Percentiles rank a stretch among this genome's conserved stretches.
Evolutionary conservation across 2,329 filamentous ascomycete species (phyloP).

Genomic region (Fusarium praegraminearum): DNA sequence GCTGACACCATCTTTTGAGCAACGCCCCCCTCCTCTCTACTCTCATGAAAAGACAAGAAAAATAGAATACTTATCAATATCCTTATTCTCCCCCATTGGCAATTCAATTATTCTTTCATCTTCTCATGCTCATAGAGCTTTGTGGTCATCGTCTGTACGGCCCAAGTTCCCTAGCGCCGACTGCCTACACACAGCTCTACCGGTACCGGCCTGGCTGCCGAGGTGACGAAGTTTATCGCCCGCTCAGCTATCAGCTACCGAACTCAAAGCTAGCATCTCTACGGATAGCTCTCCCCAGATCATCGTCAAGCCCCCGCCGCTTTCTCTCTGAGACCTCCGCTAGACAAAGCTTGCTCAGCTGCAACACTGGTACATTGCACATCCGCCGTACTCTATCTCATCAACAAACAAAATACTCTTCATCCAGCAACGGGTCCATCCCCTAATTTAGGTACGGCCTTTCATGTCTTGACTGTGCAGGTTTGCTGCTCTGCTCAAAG

Average conservation of each 20-base stretch:
- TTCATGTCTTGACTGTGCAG: neutral
- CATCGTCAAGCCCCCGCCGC: conserved; percentile 30
- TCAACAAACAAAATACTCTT: conserved; percentile 4
- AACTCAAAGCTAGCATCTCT: conserved; percentile 39
- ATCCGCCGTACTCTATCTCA: conserved; percentile 12
- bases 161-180: conserved; percentile 40
- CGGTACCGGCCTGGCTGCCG: conserved; percentile 33
- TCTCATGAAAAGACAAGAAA: neutral
- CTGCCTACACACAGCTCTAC: conserved; percentile 4
- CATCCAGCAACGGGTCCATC: neutral
- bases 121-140: conserved; percentile 16
- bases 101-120: conserved; percentile 6
- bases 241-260: conserved; percentile 28
- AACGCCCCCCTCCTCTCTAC: conserved; percentile 26
- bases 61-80: conserved; percentile 46
- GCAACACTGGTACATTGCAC: neutral
- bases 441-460: conserved; percentile 20
- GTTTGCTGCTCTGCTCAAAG: conserved; percentile 6
- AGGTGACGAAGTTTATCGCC: conserved; percentile 40
- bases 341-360: neutral
- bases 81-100: conserved; percentile 20
- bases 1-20: conserved; percentile 39
- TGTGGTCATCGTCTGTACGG: conserved; percentile 25
- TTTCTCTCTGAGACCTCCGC: conserved; percentile 31
- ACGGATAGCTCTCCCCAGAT: conserved; percentile 47